Evolutionary conservation across 768 basidiomycete species (phyloP).

Genomic region (Suillus americanus): DNA sequence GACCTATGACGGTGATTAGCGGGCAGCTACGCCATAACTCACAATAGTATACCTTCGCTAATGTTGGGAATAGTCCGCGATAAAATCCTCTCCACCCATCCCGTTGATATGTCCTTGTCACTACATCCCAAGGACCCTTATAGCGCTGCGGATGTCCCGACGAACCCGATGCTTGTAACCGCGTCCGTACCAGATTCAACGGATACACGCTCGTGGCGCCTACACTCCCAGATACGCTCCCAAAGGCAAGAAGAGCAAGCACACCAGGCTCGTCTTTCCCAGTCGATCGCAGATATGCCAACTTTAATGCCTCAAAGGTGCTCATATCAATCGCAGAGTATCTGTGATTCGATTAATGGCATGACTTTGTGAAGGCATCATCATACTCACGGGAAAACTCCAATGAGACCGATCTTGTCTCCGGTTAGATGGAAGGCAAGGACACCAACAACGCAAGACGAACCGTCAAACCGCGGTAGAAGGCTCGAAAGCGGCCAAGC

Average conservation of each 20-base stretch:
- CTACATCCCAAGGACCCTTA: conserved; percentile 85
- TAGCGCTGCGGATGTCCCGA: conserved; percentile 93
- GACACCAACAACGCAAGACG: conserved; percentile 32
- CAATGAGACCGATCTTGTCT: conserved; percentile 83
- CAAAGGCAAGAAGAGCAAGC: conserved; percentile 84
- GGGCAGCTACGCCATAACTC: not conserved
- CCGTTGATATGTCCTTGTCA: conserved; percentile 69
- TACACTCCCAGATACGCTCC: conserved; percentile 89
- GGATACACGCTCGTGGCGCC: conserved; percentile 95
- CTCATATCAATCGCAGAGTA: conserved; percentile 97
- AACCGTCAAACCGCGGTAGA: conserved; percentile 89
- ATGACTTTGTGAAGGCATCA: conserved; percentile 5
- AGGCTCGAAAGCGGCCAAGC: conserved; percentile 77
- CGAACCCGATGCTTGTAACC: conserved; percentile 94
- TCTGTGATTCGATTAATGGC: conserved; percentile 33
- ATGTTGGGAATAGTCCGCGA: conserved; percentile 85
- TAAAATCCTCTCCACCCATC: conserved; percentile 97
- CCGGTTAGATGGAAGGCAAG: conserved; percentile 15
- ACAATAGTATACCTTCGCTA: conserved; percentile 70
- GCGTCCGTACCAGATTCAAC: conserved; percentile 87
- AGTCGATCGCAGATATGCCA: conserved; percentile 84
- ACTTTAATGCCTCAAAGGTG: conserved; percentile 94
- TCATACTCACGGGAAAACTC: conserved; percentile 85
- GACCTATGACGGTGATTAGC: conserved; percentile 50
- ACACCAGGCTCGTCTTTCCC: conserved; percentile 89